Evolutionary conservation across 2,329 filamentous ascomycete species (phyloP), one percentile per base, ranked within the genome.

Genomic region (Fusarium chaquense): DNA sequence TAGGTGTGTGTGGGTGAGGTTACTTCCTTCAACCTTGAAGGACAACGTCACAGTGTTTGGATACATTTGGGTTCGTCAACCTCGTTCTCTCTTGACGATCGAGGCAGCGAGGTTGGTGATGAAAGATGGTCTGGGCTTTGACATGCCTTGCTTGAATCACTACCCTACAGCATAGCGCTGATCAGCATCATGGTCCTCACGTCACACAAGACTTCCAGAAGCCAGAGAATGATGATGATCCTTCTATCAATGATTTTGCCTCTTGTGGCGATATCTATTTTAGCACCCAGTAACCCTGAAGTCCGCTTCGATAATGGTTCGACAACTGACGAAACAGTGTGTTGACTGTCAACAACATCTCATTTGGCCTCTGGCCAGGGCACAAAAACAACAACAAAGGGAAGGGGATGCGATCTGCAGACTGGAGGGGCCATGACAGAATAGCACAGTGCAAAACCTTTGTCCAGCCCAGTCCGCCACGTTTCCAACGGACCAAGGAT

Each of bases 401-500:
- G 50, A 45, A 58, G 53, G 50, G 56, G 58, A 62, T 44, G 45
- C 33, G 69, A 72, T 72, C 69, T 72, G 69, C 69, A 72, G 51
- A 58, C 40, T 50, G 32, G 62, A 66, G 47, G 64, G 58, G 32
- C 61, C 35, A 67, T 70, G 67, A 64, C 50, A 64, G 47, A 65
- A 68, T 61, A 41, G 41, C 62, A 74, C 70, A 74, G 72, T 74
- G 72, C 44, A 51, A 24, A 28, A 18, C 30, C 58, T 47, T 69
- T 41, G 38, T 38, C 59, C 58, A 62, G 62, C 62, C 63, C 70
- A 68, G 62, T 68, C 64, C 72, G 72, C 72, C 72, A 74, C 72
- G 72, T 74, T 74, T 73, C 70, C 66, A 65, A 69, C 43, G 28
- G 47, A 69, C 58, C 71, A 46, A 36, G 40, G 32, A 55, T 28